Percentiles rank a stretch among this genome's conserved stretches.
Conservation (phyloP, 352 stramenopile species). For the Globisporangium perplexum region DNA sequence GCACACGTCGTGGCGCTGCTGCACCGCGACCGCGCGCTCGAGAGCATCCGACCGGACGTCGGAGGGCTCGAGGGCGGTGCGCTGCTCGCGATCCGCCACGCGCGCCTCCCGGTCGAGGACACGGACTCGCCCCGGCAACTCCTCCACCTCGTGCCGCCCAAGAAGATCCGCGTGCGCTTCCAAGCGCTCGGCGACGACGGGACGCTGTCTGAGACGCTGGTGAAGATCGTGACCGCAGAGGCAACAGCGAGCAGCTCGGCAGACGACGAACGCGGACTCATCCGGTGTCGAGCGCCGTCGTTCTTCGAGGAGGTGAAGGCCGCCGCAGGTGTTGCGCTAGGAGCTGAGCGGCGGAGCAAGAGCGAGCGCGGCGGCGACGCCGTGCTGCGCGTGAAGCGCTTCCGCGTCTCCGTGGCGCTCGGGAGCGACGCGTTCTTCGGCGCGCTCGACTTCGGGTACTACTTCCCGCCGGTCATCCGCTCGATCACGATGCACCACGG, state of each 20-base stretch:
- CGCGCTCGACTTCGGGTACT: conserved; percentile 38
- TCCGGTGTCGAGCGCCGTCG: conserved; percentile 40
- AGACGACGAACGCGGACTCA: conserved; percentile 13
- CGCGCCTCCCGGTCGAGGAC: conserved; percentile 29
- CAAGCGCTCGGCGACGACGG: conserved; percentile 28
- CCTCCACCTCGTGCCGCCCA: conserved; percentile 37
- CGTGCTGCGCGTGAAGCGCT: conserved; percentile 19
- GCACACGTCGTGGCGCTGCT: conserved; percentile 33
- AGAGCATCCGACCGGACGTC: conserved; percentile 27
- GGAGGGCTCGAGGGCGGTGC: conserved; percentile 36
- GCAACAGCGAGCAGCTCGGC: conserved; percentile 1
- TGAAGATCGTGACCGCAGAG: conserved; percentile 32
- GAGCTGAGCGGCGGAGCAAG: not conserved
- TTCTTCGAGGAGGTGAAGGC: conserved; percentile 53
- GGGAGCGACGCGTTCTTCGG: conserved; percentile 41
- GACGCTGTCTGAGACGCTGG: conserved; percentile 12
- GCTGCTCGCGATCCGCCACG: conserved; percentile 22
- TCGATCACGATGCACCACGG: conserved; percentile 67
- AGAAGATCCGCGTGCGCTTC: conserved; percentile 42
- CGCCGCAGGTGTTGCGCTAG: not conserved
- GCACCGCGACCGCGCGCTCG: conserved; percentile 37
- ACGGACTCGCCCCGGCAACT: conserved; percentile 39
- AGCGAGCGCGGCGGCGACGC: conserved; percentile 11
- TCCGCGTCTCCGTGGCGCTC: conserved; percentile 35
- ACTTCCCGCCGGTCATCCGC: conserved; percentile 51